These are phyloP conservation scores for Calonectria henricotiae DNA, from an alignment of 2,329 filamentous ascomycete genomes.

Conservation along the genomic window DNA sequence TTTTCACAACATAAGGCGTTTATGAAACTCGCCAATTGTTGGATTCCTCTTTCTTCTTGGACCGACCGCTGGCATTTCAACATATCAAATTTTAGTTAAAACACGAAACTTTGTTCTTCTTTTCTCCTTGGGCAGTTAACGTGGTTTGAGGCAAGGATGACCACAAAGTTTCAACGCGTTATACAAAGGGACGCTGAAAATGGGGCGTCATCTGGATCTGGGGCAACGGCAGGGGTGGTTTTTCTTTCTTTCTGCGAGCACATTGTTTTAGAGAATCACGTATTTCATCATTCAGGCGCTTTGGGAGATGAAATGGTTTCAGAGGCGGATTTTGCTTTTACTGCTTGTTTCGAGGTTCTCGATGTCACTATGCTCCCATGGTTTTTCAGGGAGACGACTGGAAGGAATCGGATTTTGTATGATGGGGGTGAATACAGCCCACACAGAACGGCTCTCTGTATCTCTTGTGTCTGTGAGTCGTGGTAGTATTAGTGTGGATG, in stretches of 20 bases:
- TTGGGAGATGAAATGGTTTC: constrained; percentile 38
- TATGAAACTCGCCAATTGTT: constrained; percentile 42
- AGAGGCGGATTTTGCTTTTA: constrained; percentile 33
- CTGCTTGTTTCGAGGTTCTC: constrained; percentile 17
- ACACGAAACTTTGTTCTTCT: constrained; percentile 40
- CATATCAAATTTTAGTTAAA: constrained; percentile 53
- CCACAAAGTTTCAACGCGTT: constrained; percentile 46
- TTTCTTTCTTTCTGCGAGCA: constrained; percentile 31
- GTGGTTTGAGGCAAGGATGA: constrained; percentile 41
- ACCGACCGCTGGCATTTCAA: constrained; percentile 49
- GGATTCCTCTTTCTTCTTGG: constrained; percentile 53
- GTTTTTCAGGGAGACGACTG: constrained; percentile 28
- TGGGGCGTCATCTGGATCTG: constrained; percentile 41
- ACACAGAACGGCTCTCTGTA: constrained; percentile 38
- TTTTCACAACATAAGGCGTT: constrained; percentile 32
- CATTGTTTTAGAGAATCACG: constrained; percentile 48
- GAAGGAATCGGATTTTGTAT: constrained; percentile 42
- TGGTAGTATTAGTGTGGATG: constrained; percentile 12
- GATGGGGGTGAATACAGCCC: constrained; percentile 38
- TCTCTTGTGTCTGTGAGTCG: constrained; percentile 38
- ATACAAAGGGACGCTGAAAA: constrained; percentile 37
- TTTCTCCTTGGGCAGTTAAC: constrained; percentile 40
- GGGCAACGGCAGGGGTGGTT: constrained; percentile 34
- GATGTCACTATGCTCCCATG: constrained; percentile 33
- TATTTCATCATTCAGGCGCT: constrained; percentile 45